A percentile compares a stretch with the other conserved stretches of the same genome.
These are phyloP conservation scores for Psilocybe mexicana DNA, from an alignment of 1,284 basidiomycete species.

Conservation along the genomic window DNA sequence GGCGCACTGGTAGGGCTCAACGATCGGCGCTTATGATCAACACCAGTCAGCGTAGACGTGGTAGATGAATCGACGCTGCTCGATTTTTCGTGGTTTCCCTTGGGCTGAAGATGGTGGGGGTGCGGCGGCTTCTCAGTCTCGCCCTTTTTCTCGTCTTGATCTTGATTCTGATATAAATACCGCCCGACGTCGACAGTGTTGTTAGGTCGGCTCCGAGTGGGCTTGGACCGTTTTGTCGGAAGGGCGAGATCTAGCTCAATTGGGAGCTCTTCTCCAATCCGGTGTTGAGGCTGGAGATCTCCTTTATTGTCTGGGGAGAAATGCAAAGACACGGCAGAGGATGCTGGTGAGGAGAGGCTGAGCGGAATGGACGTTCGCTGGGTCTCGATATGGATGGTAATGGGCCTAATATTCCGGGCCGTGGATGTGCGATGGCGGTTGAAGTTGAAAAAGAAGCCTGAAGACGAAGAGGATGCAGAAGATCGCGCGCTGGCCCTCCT, in stretches of 20 bases:
- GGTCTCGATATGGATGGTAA: conserved; percentile 21
- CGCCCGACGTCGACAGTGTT: background rate
- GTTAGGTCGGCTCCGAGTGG: conserved; percentile 10
- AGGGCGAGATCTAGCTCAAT: conserved; percentile 11
- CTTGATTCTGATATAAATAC: conserved; percentile 4
- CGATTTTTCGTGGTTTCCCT: conserved; percentile 10
- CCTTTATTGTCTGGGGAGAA: background rate
- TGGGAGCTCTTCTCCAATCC: background rate
- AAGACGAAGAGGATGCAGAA: conserved; percentile 6
- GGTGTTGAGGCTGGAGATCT: background rate
- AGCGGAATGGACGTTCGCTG: conserved; percentile 17
- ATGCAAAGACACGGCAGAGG: conserved; percentile 12
- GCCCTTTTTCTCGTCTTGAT: background rate
- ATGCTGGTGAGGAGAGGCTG: conserved; percentile 13
- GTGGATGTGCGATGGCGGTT: background rate
- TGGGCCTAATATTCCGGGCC: conserved; percentile 9
- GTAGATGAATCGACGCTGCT: conserved; percentile 14
- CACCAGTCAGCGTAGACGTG: conserved; percentile 7
- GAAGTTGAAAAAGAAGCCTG: background rate
- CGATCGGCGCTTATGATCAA: conserved; percentile 6
- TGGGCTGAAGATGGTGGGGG: conserved; percentile 1
- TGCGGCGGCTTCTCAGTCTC: background rate
- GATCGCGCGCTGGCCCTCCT: background rate
- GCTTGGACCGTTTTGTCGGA: conserved; percentile 5
- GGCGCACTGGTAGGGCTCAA: background rate